Percentiles rank a stretch among this genome's conserved stretches.
These are phyloP conservation scores for Mallotus repandus DNA, from an alignment of 441 rosid genomes.

Conservation along the genomic window DNA sequence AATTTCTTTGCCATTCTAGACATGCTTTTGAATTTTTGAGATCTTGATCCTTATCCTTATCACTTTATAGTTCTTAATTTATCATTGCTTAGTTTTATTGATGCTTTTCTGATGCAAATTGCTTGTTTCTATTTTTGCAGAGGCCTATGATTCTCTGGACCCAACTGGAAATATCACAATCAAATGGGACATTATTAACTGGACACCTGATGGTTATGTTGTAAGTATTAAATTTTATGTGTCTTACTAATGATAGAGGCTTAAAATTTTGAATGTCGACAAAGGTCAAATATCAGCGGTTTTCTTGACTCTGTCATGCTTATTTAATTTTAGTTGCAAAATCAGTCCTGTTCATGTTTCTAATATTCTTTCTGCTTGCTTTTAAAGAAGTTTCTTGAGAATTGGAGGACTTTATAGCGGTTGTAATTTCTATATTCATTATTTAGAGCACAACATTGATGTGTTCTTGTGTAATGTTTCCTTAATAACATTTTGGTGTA, in stretches of 20 bases:
- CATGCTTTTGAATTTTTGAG: background rate
- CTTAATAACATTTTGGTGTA: background rate
- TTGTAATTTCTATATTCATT: background rate
- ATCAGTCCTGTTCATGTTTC: background rate
- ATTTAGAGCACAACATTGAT: background rate
- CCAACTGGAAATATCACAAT: conserved; percentile 88
- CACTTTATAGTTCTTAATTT: background rate
- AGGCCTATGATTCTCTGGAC: conserved; percentile 84
- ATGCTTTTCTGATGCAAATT: background rate
- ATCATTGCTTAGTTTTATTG: background rate
- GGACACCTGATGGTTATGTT: conserved; percentile 85
- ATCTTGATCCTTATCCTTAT: background rate
- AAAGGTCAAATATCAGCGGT: background rate
- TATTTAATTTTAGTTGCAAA: background rate
- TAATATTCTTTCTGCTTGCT: background rate
- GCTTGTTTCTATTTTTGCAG: conserved; percentile 33
- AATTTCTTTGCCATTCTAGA: background rate
- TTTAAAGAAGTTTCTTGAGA: conserved; percentile 7
- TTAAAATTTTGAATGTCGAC: background rate
- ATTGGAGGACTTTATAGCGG: background rate
- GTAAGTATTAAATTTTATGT: conserved; percentile 38
- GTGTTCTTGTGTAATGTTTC: background rate
- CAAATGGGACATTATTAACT: conserved; percentile 81
- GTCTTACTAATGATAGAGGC: background rate
- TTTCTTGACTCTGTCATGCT: background rate